These are phyloP conservation scores for Serendipita sp. DNA, from an alignment of 768 basidiomycete species.

Conservation along the genomic window DNA sequence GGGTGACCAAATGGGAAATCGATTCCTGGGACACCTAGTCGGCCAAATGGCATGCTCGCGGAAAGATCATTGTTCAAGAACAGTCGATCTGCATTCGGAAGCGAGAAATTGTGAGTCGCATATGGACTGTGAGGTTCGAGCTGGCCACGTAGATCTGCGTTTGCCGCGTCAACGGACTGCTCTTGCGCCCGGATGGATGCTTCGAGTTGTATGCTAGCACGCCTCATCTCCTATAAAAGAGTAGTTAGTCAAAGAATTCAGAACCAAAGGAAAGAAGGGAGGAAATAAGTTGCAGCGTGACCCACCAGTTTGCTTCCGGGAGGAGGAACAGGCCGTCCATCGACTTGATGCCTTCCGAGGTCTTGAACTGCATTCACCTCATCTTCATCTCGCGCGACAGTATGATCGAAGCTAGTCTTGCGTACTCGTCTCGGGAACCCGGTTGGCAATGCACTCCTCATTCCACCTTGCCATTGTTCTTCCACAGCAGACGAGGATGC, in stretches of 20 bases:
- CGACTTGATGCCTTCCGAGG: constrained; percentile 50
- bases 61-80: constrained; percentile 33
- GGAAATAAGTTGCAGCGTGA: constrained; percentile 32
- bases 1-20: neutral
- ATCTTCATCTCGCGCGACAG: constrained; percentile 46
- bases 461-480: neutral
- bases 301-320: constrained; percentile 26
- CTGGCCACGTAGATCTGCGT: no score
- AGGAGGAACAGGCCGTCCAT: constrained; percentile 53
- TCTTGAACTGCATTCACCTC: constrained; percentile 10
- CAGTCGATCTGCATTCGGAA: constrained; percentile 44
- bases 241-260: no score
- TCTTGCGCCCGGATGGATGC: constrained; percentile 15
- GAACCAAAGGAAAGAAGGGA: neutral
- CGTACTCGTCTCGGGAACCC: constrained; percentile 69
- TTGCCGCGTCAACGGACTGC: no score
- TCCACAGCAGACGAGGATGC: neutral
- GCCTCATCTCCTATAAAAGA: constrained; percentile 35
- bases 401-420: constrained; percentile 93
- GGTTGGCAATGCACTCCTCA: neutral
- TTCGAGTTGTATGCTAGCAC: constrained; percentile 26
- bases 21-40: neutral
- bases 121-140: constrained; percentile 25
- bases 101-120: constrained; percentile 56
- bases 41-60: constrained; percentile 17